Evolutionary conservation across 306 rosid species (phyloP), one percentile per base, ranked within the genome.

Genomic region (Castanea mollissima): DNA sequence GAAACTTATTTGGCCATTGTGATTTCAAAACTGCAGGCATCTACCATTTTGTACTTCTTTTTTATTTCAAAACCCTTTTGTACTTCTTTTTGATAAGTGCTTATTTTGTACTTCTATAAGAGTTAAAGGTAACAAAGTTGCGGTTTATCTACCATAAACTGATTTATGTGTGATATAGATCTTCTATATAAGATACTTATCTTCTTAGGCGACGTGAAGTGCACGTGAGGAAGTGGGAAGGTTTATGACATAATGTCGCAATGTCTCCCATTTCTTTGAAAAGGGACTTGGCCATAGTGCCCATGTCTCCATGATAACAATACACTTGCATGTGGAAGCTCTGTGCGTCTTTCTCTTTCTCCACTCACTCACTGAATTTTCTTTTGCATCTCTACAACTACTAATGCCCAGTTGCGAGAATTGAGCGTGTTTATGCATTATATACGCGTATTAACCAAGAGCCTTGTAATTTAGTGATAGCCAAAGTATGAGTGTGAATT

Each of bases 241-340:
- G 78, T 73, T 69, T 80, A 81, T 55, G 77, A 76, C 79, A 89
- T 62, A 38, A 73, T 71, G 90, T 82, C 81, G 11, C 75, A 74
- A 3, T 83, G 87, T 83, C 81, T 83, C 95, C 86, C 75, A 60
- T 74, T 76, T 82, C 29, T 80, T 49, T 69, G 64, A n/a, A 77
- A 80, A 79, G 62, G 76, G 83, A 83, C 56, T 83, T 49, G 86
- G 83, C 80, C 82, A 60, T 20, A 38, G 86, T 52, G 78, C 87
- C 80, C 60, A 13, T 81, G 90, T 82, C 92, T 75, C 81, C 89
- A 63, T 70, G 70, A 83, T 55, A 73, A 73, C 82, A 23, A 77
- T 76, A 74, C 89, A 74, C 57, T 25, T 2, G 63, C 90, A 84
- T 64, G 85, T 82, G 85, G 72, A 49, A 52, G 59, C 31, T 65